Conservation (phyloP, 2,329 filamentous ascomycete species). For the Venturia effusa region DNA sequence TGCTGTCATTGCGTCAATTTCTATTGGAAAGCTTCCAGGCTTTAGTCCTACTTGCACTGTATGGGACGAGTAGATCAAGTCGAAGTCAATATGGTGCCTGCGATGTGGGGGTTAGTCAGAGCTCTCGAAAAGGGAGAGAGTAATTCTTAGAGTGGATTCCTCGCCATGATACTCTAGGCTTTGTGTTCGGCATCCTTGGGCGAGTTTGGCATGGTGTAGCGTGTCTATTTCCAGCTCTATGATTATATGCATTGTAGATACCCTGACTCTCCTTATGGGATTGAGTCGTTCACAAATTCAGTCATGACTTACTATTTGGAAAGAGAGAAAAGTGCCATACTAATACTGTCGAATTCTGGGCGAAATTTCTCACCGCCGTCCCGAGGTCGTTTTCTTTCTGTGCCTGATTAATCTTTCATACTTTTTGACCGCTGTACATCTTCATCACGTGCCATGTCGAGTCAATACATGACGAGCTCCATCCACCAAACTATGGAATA, state of each 20-base stretch:
- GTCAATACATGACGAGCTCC: too few relatives aligned
- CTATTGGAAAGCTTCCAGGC: not conserved
- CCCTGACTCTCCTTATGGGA: not conserved
- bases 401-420: too few relatives aligned
- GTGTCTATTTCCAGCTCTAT: not conserved
- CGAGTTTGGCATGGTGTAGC: not conserved
- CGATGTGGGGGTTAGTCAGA: not conserved
- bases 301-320: not conserved
- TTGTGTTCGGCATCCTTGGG: not conserved
- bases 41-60: not conserved
- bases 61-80: not conserved
- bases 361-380: too few relatives aligned
- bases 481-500: too few relatives aligned
- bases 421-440: too few relatives aligned
- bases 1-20: not conserved
- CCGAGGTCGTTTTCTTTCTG: not conserved
- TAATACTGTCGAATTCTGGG: too few relatives aligned
- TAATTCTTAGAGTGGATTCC: not conserved
- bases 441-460: too few relatives aligned
- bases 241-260: slow-evolving; percentile 2
- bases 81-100: not conserved
- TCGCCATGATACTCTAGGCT: not conserved
- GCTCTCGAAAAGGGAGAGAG: not conserved
- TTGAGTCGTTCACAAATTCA: not conserved
- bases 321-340: too few relatives aligned